These are phyloP conservation scores for Botrytis byssoidea DNA, from an alignment of 2,329 filamentous ascomycete genomes.

Conservation along the genomic window DNA sequence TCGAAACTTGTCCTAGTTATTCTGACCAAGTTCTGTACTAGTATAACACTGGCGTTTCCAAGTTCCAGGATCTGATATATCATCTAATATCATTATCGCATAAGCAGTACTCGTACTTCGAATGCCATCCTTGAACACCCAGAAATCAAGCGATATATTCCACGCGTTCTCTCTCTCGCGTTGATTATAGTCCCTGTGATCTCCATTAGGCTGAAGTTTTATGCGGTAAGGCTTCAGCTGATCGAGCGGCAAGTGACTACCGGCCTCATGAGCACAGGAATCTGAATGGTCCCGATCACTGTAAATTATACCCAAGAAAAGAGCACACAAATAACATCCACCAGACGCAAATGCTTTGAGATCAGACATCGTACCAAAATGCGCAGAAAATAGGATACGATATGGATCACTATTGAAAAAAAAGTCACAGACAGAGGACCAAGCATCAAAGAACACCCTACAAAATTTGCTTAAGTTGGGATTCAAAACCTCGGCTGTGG, in stretches of 20 bases:
- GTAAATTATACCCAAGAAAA: background rate
- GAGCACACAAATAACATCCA: background rate
- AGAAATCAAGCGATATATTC: background rate
- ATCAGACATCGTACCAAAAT: background rate
- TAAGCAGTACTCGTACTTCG: rapidly evolving
- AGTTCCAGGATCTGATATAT: rapidly evolving
- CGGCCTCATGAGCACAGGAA: background rate
- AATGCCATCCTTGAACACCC: rapidly evolving
- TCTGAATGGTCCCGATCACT: too few species aligned
- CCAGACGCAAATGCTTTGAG: background rate
- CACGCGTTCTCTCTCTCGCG: too few species aligned
- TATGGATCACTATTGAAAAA: rapidly evolving
- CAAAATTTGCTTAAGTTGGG: background rate
- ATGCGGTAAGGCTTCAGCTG: background rate
- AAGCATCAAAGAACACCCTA: background rate
- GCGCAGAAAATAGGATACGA: rapidly evolving
- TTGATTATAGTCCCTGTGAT: too few species aligned
- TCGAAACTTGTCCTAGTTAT: rapidly evolving
- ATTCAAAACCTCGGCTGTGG: background rate
- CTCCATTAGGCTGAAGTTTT: too few species aligned
- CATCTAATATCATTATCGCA: rapidly evolving
- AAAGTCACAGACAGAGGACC: background rate
- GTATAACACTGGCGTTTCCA: rapidly evolving
- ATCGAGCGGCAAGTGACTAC: background rate
- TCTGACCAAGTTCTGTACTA: background rate